phyloP scores from a whole-genome alignment of 2,329 filamentous ascomycete genomes.

The Calonectria naviculata region DNA sequence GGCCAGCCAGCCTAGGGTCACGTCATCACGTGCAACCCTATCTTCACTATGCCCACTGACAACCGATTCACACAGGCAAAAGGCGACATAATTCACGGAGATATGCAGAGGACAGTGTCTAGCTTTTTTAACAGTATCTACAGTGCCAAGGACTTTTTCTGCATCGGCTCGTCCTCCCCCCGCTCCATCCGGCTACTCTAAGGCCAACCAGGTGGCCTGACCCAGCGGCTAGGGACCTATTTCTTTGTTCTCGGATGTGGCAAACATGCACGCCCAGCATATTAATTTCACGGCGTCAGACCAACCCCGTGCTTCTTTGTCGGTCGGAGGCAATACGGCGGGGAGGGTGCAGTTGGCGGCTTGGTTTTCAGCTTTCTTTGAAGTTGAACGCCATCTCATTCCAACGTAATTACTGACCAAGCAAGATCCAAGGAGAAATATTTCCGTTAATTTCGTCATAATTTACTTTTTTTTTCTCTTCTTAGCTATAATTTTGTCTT shows the following conservation, averaged over 20 bases:
- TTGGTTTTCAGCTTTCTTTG: constrained; percentile 28
- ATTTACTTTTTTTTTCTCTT: constrained; percentile 2
- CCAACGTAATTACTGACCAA: constrained; percentile 28
- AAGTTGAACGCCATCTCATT: constrained; percentile 33
- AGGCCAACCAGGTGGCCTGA: constrained; percentile 11
- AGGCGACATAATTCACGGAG: background rate
- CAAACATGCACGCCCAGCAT: constrained; percentile 33
- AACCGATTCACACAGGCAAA: background rate
- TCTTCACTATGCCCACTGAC: background rate
- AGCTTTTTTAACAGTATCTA: background rate
- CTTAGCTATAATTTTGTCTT: background rate
- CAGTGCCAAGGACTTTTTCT: background rate
- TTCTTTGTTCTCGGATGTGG: constrained; percentile 41
- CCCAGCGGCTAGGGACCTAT: constrained; percentile 28
- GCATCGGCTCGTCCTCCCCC: background rate
- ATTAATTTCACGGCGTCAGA: constrained; percentile 23
- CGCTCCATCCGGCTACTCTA: background rate
- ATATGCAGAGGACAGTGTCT: background rate
- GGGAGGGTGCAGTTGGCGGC: constrained; percentile 15
- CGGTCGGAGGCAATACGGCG: constrained; percentile 12
- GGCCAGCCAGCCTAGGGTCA: background rate
- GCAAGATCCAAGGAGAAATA: background rate
- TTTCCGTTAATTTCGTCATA: background rate
- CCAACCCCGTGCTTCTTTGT: constrained; percentile 17
- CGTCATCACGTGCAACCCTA: constrained; percentile 23